Evolutionary conservation across 352 stramenopile species (phyloP).

Genomic region (Phytophthora lateralis): DNA sequence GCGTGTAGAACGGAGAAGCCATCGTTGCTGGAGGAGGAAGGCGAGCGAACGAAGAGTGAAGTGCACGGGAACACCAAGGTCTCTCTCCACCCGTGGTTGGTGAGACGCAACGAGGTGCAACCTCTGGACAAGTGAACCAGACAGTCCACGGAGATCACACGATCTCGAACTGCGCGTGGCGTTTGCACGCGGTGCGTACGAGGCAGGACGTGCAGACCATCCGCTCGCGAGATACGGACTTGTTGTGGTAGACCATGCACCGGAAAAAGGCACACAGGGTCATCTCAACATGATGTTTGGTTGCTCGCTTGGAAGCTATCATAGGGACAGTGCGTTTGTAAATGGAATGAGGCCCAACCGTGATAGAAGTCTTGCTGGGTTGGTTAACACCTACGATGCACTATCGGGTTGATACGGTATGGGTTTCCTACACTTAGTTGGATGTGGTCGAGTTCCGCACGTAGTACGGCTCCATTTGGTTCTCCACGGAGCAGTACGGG

Average conservation of each 20-base stretch:
- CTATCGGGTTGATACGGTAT: conserved; percentile 15
- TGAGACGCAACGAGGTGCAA: conserved; percentile 29
- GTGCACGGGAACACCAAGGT: not conserved
- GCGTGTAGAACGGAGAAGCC: conserved; percentile 38
- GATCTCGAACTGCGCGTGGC: conserved; percentile 24
- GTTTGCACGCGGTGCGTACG: conserved; percentile 10
- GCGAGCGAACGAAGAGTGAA: conserved; percentile 27
- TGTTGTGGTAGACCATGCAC: conserved; percentile 22
- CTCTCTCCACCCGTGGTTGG: not conserved
- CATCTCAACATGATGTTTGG: conserved; percentile 23
- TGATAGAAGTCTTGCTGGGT: conserved; percentile 30
- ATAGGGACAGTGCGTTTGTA: not conserved
- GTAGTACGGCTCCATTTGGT: conserved; percentile 38
- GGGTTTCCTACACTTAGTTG: conserved; percentile 17
- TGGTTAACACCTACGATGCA: conserved; percentile 33
- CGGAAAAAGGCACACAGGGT: conserved; percentile 16
- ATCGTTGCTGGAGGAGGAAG: conserved; percentile 12
- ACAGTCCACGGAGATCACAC: conserved; percentile 17
- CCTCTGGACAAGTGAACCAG: conserved; percentile 17
- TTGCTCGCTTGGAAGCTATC: conserved; percentile 1
- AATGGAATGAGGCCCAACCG: conserved; percentile 12
- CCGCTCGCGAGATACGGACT: conserved; percentile 32
- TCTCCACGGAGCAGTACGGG: conserved; percentile 34
- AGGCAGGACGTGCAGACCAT: conserved; percentile 25
- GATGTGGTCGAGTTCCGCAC: conserved; percentile 24